Percentiles rank a stretch among this genome's conserved stretches.
These are phyloP conservation scores for Cokeromyces recurvatus DNA, from an alignment of 371 early-diverging fungal genomes.

Conservation along the genomic window DNA sequence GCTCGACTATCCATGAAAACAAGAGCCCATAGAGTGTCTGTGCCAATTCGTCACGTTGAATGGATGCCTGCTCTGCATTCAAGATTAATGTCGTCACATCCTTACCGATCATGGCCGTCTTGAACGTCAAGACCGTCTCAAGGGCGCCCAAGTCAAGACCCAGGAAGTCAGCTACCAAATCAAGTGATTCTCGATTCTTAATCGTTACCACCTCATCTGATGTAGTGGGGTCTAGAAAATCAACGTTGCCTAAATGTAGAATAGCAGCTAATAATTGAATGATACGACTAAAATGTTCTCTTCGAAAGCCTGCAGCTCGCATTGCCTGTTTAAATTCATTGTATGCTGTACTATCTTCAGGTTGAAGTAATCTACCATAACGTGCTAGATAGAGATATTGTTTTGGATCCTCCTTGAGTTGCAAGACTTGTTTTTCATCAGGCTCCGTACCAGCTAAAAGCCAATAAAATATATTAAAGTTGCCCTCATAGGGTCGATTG, in stretches of 20 bases:
- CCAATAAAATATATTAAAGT: constrained; percentile 91
- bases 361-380: constrained; percentile 18
- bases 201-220: constrained; percentile 44
- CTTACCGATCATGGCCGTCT: constrained; percentile 22
- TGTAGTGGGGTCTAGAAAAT: constrained; percentile 47
- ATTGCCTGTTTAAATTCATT: constrained; percentile 70
- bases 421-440: constrained; percentile 27
- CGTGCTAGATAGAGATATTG: constrained; percentile 13
- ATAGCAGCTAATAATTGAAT: constrained; percentile 65
- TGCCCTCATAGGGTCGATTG: constrained; percentile 57
- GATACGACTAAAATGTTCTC: constrained; percentile 67
- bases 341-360: constrained; percentile 42
- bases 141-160: constrained; percentile 64
- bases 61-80: constrained; percentile 42
- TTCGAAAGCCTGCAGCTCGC: constrained; percentile 76
- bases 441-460: constrained; percentile 47
- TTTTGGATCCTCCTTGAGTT: constrained; percentile 6
- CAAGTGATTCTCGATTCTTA: constrained; percentile 54
- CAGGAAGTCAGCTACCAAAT: constrained; percentile 65
- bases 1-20: constrained; percentile 24
- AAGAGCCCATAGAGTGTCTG: constrained; percentile 15
- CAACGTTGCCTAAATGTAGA: constrained; percentile 66
- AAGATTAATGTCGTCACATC: constrained; percentile 50
- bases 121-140: constrained; percentile 30
- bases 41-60: constrained; percentile 22